Conservation (phyloP, 2,329 filamentous ascomycete species). For the Xylaria sp. region DNA sequence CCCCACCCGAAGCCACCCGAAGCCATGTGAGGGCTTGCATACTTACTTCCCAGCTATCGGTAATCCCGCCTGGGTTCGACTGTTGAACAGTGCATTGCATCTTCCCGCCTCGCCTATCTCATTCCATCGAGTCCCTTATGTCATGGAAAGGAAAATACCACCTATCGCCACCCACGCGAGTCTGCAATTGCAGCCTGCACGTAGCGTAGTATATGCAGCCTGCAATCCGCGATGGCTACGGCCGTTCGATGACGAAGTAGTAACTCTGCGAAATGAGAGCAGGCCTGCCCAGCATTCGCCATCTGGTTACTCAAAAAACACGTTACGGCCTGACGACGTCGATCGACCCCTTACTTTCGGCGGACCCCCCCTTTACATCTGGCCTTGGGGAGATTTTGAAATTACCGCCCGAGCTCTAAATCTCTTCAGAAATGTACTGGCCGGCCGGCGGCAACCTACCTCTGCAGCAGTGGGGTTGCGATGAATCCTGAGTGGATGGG, state of each 20-base stretch:
- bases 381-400: neutral
- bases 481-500: slow-evolving; percentile 21
- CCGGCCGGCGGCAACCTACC: neutral
- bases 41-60: neutral
- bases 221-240: neutral
- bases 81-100: neutral
- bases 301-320: neutral
- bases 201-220: slow-evolving; percentile 5
- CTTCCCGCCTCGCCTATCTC: neutral
- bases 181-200: slow-evolving; percentile 7
- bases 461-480: slow-evolving; percentile 20
- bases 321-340: neutral
- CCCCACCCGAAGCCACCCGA: neutral
- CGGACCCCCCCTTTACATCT: neutral
- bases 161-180: neutral
- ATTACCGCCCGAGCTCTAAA: neutral
- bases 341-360: slow-evolving; percentile 2
- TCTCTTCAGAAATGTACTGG: neutral
- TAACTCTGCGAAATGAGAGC: neutral
- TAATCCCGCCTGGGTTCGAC: neutral
- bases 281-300: neutral
- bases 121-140: neutral
- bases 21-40: neutral
- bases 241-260: neutral
- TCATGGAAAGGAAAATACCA: slow-evolving; percentile 15